Evolutionary conservation across 805 yeast species (phyloP).

Genomic region (Hanseniaspora clermontiae): DNA sequence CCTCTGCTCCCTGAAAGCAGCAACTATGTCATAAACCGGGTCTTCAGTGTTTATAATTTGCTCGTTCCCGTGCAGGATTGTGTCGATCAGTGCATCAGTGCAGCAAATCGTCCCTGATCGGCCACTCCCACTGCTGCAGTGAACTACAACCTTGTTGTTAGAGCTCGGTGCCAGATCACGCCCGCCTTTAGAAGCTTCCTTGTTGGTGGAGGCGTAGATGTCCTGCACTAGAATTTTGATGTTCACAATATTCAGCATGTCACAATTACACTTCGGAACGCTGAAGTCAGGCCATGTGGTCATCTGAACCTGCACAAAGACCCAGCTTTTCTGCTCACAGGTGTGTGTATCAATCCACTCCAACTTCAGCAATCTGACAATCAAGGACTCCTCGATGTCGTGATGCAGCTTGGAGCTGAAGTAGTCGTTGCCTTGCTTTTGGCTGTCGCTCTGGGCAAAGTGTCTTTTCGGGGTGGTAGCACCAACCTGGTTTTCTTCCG

Average conservation of each 20-base stretch:
- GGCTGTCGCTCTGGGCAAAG: not conserved
- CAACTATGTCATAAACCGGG: slow-evolving; percentile 49
- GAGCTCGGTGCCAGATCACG: slow-evolving; percentile 2
- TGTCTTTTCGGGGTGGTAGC: slow-evolving; percentile 8
- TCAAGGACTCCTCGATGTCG: slow-evolving; percentile 16
- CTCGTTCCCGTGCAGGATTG: slow-evolving; percentile 9
- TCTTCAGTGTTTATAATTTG: slow-evolving; percentile 28
- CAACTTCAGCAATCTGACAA: slow-evolving; percentile 33
- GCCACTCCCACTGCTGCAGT: slow-evolving; percentile 96
- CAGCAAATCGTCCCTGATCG: slow-evolving; percentile 84
- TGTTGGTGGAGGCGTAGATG: slow-evolving; percentile 13
- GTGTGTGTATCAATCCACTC: not conserved
- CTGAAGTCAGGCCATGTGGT: slow-evolving; percentile 78
- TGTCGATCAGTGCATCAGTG: slow-evolving; percentile 36
- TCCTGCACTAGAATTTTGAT: slow-evolving; percentile 35
- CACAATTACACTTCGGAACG: slow-evolving; percentile 33
- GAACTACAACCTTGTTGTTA: slow-evolving; percentile 43
- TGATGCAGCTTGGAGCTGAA: slow-evolving; percentile 7
- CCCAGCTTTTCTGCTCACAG: slow-evolving; percentile 31
- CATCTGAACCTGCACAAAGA: slow-evolving; percentile 62
- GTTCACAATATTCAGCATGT: slow-evolving; percentile 42
- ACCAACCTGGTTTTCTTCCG: not conserved
- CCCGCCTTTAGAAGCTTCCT: not conserved
- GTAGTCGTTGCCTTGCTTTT: not conserved
- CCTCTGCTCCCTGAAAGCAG: slow-evolving; percentile 58